Evolutionary conservation across 108 stramenopile genomes (phyloP).

Genomic region (Discostella pseudostelligera): DNA sequence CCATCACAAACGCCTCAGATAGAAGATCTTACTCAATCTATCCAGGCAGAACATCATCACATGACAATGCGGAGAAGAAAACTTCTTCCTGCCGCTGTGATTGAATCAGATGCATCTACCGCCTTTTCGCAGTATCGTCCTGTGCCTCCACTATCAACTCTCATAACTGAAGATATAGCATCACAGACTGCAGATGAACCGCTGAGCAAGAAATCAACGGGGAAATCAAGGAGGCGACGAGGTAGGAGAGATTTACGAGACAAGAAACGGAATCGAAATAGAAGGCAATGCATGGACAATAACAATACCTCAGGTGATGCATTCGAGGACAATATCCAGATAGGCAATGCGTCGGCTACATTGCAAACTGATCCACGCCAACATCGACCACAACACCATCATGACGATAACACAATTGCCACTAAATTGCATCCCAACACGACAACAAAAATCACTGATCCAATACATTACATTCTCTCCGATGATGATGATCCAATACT

Average conservation of each 20-base stretch:
- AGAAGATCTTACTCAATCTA: too few species aligned
- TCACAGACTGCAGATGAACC: too few species aligned
- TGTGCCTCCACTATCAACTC: too few species aligned
- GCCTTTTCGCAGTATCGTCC: conserved; percentile 14
- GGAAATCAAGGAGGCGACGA: not conserved
- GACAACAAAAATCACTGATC: not conserved
- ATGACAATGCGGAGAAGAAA: not conserved
- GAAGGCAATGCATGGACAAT: not conserved
- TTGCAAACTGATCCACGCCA: not conserved
- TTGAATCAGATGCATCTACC: conserved; percentile 19
- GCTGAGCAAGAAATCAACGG: too few species aligned
- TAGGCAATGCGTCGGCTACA: not conserved
- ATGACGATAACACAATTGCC: not conserved
- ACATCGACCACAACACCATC: not conserved
- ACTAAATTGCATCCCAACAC: not conserved
- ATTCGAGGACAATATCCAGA: too few species aligned
- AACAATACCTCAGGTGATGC: too few species aligned
- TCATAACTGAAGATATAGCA: too few species aligned
- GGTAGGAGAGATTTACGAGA: conserved; percentile 2
- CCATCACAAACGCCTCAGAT: too few species aligned
- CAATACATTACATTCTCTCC: conserved; percentile 1
- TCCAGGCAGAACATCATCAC: not conserved
- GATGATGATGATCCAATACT: conserved; percentile 8
- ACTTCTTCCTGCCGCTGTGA: conserved; percentile 2
- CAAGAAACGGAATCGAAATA: not conserved